A percentile compares a stretch with the other conserved stretches of the same genome.
Evolutionary conservation across 306 rosid genomes (phyloP).

Genomic region (Rosa persica): DNA sequence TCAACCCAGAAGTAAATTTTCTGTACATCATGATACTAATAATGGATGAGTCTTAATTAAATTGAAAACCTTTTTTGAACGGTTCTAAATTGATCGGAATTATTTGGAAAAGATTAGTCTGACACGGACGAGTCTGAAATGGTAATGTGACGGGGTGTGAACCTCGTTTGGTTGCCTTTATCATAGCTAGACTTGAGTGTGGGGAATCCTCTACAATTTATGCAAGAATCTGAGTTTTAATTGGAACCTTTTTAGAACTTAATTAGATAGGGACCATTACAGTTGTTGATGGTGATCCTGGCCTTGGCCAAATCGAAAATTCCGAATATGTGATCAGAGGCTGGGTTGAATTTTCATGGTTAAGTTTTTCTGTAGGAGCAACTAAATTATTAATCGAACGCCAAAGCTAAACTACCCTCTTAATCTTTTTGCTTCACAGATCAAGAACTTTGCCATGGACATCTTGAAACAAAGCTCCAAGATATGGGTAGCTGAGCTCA

Average conservation of each 20-base stretch:
- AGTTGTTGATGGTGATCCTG: background rate
- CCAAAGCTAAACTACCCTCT: background rate
- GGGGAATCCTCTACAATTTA: background rate
- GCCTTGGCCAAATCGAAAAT: background rate
- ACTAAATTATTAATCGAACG: too few species aligned
- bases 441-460: slow-evolving; percentile 54
- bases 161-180: background rate
- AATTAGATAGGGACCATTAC: background rate
- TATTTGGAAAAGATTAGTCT: background rate
- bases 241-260: background rate
- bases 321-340: background rate
- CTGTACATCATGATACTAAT: background rate
- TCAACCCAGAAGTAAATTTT: background rate
- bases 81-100: background rate
- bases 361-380: background rate
- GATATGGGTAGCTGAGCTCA: slow-evolving; percentile 60
- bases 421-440: slow-evolving; percentile 28
- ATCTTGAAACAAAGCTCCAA: slow-evolving; percentile 63
- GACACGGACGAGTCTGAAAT: background rate
- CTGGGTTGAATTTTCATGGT: background rate
- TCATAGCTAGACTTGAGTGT: background rate
- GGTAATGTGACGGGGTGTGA: background rate
- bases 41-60: too few species aligned
- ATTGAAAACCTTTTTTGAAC: background rate
- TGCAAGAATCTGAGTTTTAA: background rate